Evolutionary conservation across 2,329 filamentous ascomycete genomes (phyloP).

Genomic region (Colletotrichum navitas): DNA sequence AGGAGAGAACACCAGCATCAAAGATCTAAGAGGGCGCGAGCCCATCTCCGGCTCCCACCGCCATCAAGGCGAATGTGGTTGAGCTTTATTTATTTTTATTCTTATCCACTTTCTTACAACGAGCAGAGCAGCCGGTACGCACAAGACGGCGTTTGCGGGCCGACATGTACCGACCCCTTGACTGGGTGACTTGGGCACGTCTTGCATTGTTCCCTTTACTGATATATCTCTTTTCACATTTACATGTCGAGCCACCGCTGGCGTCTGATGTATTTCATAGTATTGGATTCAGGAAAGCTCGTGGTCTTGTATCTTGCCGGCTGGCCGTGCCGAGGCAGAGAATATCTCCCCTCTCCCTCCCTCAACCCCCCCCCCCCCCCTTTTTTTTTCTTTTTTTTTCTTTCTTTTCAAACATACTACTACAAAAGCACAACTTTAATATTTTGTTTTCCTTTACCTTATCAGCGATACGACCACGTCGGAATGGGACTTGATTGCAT

Average conservation of each 20-base stretch:
- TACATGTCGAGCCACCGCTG: conserved; percentile 22
- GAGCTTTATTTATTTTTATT: not conserved
- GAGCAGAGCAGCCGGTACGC: conserved; percentile 31
- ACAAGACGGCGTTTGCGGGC: conserved; percentile 33
- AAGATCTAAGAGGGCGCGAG: conserved; percentile 41
- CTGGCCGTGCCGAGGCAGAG: conserved; percentile 28
- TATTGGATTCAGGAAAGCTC: conserved; percentile 11
- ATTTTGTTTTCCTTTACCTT: conserved; percentile 7
- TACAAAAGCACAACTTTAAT: conserved; percentile 26
- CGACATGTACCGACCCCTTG: conserved; percentile 1
- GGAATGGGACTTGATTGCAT: conserved; percentile 1
- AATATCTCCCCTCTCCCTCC: too few species aligned
- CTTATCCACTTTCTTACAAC: not conserved
- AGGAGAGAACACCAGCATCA: conserved; percentile 23
- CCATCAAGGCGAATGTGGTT: not conserved
- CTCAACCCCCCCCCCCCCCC: not conserved
- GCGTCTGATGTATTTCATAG: conserved; percentile 28
- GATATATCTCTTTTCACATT: not conserved
- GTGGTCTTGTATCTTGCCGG: conserved; percentile 14
- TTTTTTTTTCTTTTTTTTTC: not conserved
- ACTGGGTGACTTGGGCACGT: conserved; percentile 3
- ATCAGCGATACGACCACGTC: conserved; percentile 26
- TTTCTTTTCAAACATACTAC: not conserved
- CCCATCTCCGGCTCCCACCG: conserved; percentile 21
- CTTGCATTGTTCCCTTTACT: conserved; percentile 10